Evolutionary conservation across 2,329 filamentous ascomycete genomes (phyloP), one percentile per base, ranked within the genome.

Genomic region (Moelleriella libera): DNA sequence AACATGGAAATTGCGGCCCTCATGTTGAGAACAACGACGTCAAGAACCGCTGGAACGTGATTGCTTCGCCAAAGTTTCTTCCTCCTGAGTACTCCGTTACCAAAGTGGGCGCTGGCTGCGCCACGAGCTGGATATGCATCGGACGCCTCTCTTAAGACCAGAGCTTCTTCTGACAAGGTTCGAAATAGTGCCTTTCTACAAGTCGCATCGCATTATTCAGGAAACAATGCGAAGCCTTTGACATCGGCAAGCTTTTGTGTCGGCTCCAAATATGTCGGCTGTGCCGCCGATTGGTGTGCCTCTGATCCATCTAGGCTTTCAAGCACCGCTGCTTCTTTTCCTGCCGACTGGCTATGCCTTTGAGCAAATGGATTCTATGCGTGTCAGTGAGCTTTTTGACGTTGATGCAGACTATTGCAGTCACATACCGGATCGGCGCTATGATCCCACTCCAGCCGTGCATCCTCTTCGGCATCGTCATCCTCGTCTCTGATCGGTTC

Each of bases 1-100:
- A 97, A 65, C 92, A 98, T 66, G 92, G 92, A 1, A 98, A 98
- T 61, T 98, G 92, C 62, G 92, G 92, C 3, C 76, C 79, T 37
- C 69, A 75, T 10, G 77, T 80, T 51, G 68, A 73, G 14, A 68
- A 74, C 51, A 80, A 78, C 45, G 78, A 85, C 63, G 80, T 88
- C 43, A 83, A 82, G 53, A 82, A 76, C 8, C 71, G 71, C 50
- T 86, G 76, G 71, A 88, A 83, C 58, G 66, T 77, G 49, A 76
- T 94, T 58, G 73, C 74, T 28, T 75, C 79, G 43, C 68, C 70
- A 46, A 72, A 71, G 53, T 71, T 72, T 57, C 65, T 80, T 40
- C 71, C 73, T 12, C 60, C 70, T 5, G 68, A 64, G 8, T 70
- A 67, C 48, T 66, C 67, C 21, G 77, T 88, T 48, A 65, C 71